Percentiles rank a stretch among this genome's conserved stretches.
These are phyloP conservation scores for Xylariaceae sp. DNA, from an alignment of 2,329 filamentous ascomycete species.

Conservation along the genomic window DNA sequence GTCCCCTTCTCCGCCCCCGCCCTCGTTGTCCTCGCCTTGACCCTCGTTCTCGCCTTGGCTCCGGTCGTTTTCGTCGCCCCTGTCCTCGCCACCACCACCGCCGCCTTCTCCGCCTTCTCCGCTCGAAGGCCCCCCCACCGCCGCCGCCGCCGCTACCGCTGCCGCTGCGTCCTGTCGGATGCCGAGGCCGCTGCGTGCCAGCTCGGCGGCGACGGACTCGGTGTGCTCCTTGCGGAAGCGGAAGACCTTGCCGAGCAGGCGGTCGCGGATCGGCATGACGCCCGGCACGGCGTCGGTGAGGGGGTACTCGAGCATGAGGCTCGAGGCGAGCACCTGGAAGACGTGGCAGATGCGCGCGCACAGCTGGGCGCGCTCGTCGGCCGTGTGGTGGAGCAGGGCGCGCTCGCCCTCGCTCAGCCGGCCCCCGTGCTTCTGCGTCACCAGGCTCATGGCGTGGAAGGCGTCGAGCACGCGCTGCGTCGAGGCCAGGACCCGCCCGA, in stretches of 20 bases:
- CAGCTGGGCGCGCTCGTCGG: slow-evolving; percentile 68
- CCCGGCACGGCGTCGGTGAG: slow-evolving; percentile 83
- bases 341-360: slow-evolving; percentile 89
- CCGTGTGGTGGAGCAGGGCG: slow-evolving; percentile 71
- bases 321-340: slow-evolving; percentile 77
- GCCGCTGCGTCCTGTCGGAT: no score
- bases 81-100: neutral
- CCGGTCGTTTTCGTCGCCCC: slow-evolving; percentile 26
- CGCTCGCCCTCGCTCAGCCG: slow-evolving; percentile 72
- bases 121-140: no score
- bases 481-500: slow-evolving; percentile 66
- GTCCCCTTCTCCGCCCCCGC: slow-evolving; percentile 1
- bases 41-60: neutral
- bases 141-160: no score
- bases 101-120: no score
- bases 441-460: slow-evolving; percentile 93
- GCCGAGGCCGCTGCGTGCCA: no score
- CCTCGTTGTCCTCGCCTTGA: slow-evolving; percentile 8
- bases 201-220: slow-evolving; percentile 29
- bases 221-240: slow-evolving; percentile 68
- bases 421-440: slow-evolving; percentile 68
- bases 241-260: slow-evolving; percentile 79
- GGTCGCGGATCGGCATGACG: slow-evolving; percentile 71
- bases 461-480: slow-evolving; percentile 83
- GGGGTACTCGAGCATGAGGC: slow-evolving; percentile 90